phyloP scores from a whole-genome alignment of 2,329 filamentous ascomycete species.

The Ophiostoma himal-ulmi region DNA sequence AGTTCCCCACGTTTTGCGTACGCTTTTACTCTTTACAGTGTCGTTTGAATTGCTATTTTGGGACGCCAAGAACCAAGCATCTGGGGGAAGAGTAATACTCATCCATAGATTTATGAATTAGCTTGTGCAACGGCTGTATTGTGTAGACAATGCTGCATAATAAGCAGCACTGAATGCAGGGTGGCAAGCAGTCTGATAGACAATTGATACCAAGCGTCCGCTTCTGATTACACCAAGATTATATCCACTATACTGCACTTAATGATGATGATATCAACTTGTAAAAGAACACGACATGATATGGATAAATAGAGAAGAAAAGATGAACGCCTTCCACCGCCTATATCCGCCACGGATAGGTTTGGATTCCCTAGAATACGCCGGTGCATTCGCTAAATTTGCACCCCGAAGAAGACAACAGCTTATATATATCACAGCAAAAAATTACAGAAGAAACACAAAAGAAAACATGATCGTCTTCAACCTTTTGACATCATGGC shows the following conservation, averaged over 20 bases:
- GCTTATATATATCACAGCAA: neutral
- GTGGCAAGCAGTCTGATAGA: neutral
- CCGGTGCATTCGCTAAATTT: neutral
- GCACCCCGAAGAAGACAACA: neutral
- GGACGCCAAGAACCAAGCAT: neutral
- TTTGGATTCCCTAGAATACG: neutral
- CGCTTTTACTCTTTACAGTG: neutral
- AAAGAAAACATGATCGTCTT: neutral
- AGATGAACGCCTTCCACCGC: neutral
- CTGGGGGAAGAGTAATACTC: neutral
- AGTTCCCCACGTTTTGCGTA: neutral
- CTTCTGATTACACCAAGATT: too few relatives aligned
- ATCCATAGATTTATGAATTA: neutral
- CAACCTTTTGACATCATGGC: conserved; percentile 14
- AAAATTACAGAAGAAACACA: neutral
- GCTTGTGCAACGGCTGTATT: neutral
- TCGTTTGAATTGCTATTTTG: neutral
- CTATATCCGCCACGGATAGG: neutral
- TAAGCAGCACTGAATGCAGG: neutral
- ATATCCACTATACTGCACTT: too few relatives aligned
- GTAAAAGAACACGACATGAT: too few relatives aligned
- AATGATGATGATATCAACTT: too few relatives aligned
- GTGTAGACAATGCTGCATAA: neutral
- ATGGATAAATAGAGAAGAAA: neutral
- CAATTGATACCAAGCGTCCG: too few relatives aligned